Evolutionary conservation across 495 filamentous ascomycete genomes (phyloP).

Genomic region (Gamarada debralockiae): DNA sequence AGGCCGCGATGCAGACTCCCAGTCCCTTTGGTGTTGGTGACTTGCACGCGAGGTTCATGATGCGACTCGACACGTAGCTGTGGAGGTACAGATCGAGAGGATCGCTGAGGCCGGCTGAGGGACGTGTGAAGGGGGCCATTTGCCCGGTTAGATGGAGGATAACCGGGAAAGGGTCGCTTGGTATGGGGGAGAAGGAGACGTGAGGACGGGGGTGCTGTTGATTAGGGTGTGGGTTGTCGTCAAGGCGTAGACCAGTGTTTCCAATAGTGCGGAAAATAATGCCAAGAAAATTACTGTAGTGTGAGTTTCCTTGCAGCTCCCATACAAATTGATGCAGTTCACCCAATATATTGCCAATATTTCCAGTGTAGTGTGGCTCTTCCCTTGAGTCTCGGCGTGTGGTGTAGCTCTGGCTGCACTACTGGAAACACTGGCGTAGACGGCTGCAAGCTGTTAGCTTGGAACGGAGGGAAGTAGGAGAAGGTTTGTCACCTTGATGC

Average conservation of each 20-base stretch:
- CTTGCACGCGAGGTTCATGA: constrained; percentile 50
- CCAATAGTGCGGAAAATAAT: too few species aligned
- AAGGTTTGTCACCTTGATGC: too few species aligned
- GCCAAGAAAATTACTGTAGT: not conserved
- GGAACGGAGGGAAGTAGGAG: too few species aligned
- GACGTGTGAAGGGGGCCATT: constrained; percentile 67
- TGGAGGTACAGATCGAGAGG: constrained; percentile 80
- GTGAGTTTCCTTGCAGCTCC: too few species aligned
- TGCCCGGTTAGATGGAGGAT: constrained; percentile 83
- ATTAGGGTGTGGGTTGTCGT: constrained; percentile 77
- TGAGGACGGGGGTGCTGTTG: constrained; percentile 80
- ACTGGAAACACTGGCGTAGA: too few species aligned
- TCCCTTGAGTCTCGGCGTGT: too few species aligned
- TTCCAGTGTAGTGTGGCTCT: too few species aligned
- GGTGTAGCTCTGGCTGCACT: too few species aligned
- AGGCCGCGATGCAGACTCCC: constrained; percentile 62
- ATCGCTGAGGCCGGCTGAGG: constrained; percentile 45
- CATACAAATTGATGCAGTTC: too few species aligned
- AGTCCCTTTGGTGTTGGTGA: constrained; percentile 34
- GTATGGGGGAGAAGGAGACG: constrained; percentile 67
- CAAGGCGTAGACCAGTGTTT: constrained; percentile 52
- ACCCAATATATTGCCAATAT: too few species aligned
- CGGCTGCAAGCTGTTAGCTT: too few species aligned
- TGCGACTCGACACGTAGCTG: constrained; percentile 75
- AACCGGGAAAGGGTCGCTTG: constrained; percentile 63